Percentiles rank a stretch among this genome's conserved stretches.
These are phyloP conservation scores for Mycosphaerella sp. DNA, from an alignment of 2,329 filamentous ascomycete species.

Conservation along the genomic window DNA sequence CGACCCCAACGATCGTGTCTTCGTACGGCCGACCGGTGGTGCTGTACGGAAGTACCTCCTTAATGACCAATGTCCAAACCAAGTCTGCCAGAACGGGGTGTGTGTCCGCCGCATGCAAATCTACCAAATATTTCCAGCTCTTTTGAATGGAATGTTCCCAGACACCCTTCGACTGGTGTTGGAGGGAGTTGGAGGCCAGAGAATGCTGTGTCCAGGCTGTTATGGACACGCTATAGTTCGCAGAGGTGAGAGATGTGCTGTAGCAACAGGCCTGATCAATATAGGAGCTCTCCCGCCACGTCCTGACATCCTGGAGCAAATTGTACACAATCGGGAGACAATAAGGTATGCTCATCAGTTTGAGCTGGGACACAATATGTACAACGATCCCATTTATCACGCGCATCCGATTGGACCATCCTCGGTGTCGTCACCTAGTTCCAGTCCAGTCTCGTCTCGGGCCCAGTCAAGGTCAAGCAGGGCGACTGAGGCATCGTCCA, in stretches of 20 bases:
- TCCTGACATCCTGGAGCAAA: not conserved
- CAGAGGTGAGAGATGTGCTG: not conserved
- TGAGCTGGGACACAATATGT: not conserved
- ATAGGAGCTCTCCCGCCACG: not conserved
- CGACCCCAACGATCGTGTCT: not conserved
- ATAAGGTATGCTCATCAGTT: not conserved
- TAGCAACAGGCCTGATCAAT: not conserved
- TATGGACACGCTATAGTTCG: constrained; percentile 1
- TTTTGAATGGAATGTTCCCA: not conserved
- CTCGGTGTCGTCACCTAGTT: not conserved
- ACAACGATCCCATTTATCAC: not conserved
- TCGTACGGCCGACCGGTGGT: not conserved
- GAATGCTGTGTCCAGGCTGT: constrained; percentile 1
- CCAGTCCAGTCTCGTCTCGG: not conserved
- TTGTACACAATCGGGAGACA: not conserved
- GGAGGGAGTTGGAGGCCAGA: not conserved
- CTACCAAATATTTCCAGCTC: not conserved
- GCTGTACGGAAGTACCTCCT: not conserved
- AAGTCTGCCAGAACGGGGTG: not conserved
- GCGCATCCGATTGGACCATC: not conserved
- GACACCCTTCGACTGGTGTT: not conserved
- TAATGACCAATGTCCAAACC: not conserved
- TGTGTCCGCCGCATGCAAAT: not conserved
- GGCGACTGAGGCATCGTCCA: not conserved
- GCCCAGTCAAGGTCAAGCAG: not conserved